Evolutionary conservation across 177 flowering plant genomes (phyloP).

Genomic region (Vitis hybrid): DNA sequence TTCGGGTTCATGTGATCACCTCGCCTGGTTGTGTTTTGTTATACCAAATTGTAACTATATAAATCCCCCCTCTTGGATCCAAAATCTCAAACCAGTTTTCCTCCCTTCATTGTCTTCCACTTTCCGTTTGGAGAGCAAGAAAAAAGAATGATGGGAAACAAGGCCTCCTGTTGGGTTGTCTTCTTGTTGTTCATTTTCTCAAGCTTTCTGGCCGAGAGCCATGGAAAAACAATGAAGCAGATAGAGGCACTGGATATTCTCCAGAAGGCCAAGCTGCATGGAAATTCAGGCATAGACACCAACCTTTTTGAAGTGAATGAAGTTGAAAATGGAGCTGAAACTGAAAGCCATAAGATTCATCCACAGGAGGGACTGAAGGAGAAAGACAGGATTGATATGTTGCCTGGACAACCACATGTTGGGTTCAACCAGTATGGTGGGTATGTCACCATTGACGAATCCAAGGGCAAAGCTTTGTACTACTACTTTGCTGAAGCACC

Average conservation of each 20-base stretch:
- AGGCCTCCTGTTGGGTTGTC: background rate
- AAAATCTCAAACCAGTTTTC: background rate
- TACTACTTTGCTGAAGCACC: conserved; percentile 49
- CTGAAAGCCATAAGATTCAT: background rate
- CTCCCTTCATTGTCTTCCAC: background rate
- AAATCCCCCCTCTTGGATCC: background rate
- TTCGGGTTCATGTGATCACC: too few species aligned
- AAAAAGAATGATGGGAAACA: background rate
- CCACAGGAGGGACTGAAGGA: conserved; percentile 33
- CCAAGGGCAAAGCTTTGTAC: conserved; percentile 41
- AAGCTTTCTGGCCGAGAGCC: background rate
- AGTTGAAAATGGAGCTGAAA: background rate
- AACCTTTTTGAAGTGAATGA: conserved; percentile 10
- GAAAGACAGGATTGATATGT: conserved; percentile 33
- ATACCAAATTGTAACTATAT: too few species aligned
- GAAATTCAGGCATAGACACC: conserved; percentile 10
- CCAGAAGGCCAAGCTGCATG: conserved; percentile 15
- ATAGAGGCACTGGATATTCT: conserved; percentile 10
- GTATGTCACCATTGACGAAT: conserved; percentile 41
- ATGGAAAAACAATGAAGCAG: conserved; percentile 6
- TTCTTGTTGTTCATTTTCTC: background rate
- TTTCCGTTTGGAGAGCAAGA: background rate
- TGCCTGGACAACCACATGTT: conserved; percentile 52
- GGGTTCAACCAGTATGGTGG: conserved; percentile 46
- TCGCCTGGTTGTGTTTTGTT: too few species aligned